Evolutionary conservation across 805 yeast genomes (phyloP).

Genomic region (Kazachstania kunashirensis): DNA sequence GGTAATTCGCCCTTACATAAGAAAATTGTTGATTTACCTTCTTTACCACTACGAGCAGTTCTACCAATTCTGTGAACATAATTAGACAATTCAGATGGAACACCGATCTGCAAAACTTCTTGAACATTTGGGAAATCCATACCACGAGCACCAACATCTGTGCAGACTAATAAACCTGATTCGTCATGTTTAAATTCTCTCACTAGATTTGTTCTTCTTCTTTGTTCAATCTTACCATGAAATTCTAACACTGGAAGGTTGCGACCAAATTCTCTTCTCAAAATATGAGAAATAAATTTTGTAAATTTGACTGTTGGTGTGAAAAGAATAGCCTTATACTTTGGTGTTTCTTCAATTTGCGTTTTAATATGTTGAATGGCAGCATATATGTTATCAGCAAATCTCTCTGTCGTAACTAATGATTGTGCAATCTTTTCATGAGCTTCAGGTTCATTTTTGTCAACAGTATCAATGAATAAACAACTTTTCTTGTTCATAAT

Average conservation of each 20-base stretch:
- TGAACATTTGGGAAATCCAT: slow-evolving; percentile 87
- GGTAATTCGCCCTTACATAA: slow-evolving; percentile 46
- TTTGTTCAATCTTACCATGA: slow-evolving; percentile 71
- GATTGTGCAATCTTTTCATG: slow-evolving; percentile 72
- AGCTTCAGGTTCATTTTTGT: slow-evolving; percentile 60
- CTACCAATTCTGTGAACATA: slow-evolving; percentile 92
- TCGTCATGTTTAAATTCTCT: slow-evolving; percentile 40
- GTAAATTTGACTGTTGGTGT: slow-evolving; percentile 68
- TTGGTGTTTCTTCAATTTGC: slow-evolving; percentile 29
- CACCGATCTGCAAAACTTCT: slow-evolving; percentile 75
- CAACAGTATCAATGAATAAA: slow-evolving; percentile 63
- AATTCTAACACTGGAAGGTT: slow-evolving; percentile 33
- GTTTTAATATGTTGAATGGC: slow-evolving; percentile 42
- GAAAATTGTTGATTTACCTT: slow-evolving; percentile 61
- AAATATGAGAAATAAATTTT: slow-evolving; percentile 41
- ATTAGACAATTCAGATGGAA: slow-evolving; percentile 64
- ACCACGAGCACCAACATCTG: slow-evolving; percentile 95
- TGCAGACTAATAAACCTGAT: slow-evolving; percentile 59
- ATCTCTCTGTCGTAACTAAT: slow-evolving; percentile 42
- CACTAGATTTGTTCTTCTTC: slow-evolving; percentile 52
- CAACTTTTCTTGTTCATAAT: slow-evolving; percentile 45
- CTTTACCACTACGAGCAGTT: slow-evolving; percentile 85
- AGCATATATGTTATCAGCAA: slow-evolving; percentile 52
- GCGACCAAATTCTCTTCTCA: slow-evolving; percentile 28
- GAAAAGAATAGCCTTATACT: slow-evolving; percentile 74